Evolutionary conservation across 495 filamentous ascomycete species (phyloP).

Genomic region (Bacidia rubella): DNA sequence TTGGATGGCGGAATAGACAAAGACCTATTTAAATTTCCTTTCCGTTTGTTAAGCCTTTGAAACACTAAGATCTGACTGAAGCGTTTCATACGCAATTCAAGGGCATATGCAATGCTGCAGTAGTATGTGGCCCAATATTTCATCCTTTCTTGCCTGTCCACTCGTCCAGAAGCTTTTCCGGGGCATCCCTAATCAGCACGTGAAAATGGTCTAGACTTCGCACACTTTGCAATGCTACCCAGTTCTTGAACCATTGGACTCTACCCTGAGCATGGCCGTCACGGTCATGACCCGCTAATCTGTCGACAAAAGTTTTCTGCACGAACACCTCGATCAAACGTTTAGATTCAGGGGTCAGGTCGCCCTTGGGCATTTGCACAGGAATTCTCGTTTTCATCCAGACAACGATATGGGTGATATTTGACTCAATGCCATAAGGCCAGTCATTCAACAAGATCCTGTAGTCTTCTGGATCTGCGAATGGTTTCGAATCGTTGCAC

Average conservation of each 20-base stretch:
- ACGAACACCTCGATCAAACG: conserved; percentile 44
- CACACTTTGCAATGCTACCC: conserved; percentile 61
- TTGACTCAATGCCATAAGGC: conserved; percentile 54
- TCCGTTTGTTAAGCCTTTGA: too few species aligned
- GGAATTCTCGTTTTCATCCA: conserved; percentile 51
- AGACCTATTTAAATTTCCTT: too few species aligned
- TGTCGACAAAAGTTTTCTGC: conserved; percentile 39
- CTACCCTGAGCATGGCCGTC: conserved; percentile 30
- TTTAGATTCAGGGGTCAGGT: conserved; percentile 47
- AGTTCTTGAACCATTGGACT: conserved; percentile 78
- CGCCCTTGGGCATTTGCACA: conserved; percentile 41
- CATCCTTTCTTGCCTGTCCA: conserved; percentile 11
- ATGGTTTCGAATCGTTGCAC: conserved; percentile 35
- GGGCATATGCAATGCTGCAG: too few species aligned
- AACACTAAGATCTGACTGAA: too few species aligned
- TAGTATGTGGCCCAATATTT: too few species aligned
- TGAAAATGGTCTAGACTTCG: conserved; percentile 54
- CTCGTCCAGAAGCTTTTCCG: conserved; percentile 1
- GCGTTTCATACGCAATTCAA: too few species aligned
- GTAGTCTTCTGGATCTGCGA: conserved; percentile 43
- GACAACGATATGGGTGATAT: conserved; percentile 50
- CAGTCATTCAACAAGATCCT: conserved; percentile 59
- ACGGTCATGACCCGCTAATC: conserved; percentile 27
- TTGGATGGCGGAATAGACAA: too few species aligned
- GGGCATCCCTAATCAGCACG: conserved; percentile 16